phyloP scores from a whole-genome alignment of 2,329 filamentous ascomycete genomes.

The Aurifilum marmelostoma region DNA sequence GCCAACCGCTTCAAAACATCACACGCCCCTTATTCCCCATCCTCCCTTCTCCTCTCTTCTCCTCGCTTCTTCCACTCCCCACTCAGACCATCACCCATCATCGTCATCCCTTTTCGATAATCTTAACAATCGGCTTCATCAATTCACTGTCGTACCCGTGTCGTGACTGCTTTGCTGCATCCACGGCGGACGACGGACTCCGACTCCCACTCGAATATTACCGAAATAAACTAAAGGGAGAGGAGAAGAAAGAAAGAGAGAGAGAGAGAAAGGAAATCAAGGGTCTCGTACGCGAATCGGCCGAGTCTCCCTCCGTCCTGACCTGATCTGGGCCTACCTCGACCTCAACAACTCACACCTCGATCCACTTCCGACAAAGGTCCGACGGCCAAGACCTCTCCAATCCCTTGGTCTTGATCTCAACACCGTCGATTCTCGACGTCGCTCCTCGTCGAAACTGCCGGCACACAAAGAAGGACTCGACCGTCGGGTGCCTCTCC shows the following conservation, averaged over 20 bases:
- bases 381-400: background rate
- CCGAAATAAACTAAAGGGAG: background rate
- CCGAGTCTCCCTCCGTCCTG: slow-evolving; percentile 1
- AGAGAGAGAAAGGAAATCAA: background rate
- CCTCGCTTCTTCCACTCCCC: background rate
- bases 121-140: background rate
- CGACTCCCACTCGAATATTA: background rate
- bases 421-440: background rate
- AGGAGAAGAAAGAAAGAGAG: background rate
- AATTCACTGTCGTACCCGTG: background rate
- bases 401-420: background rate
- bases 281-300: slow-evolving; percentile 12
- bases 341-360: background rate
- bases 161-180: background rate
- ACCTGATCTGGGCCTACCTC: background rate
- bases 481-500: background rate
- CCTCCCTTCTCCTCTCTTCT: background rate
- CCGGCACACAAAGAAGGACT: background rate
- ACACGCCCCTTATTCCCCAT: background rate
- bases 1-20: background rate
- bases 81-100: too few species aligned
- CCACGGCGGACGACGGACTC: background rate
- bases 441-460: background rate
- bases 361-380: background rate
- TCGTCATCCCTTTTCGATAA: background rate